A percentile compares a stretch with the other conserved stretches of the same genome.
phyloP scores from a whole-genome alignment of 495 filamentous ascomycete genomes.

The Xylaria intraflava region DNA sequence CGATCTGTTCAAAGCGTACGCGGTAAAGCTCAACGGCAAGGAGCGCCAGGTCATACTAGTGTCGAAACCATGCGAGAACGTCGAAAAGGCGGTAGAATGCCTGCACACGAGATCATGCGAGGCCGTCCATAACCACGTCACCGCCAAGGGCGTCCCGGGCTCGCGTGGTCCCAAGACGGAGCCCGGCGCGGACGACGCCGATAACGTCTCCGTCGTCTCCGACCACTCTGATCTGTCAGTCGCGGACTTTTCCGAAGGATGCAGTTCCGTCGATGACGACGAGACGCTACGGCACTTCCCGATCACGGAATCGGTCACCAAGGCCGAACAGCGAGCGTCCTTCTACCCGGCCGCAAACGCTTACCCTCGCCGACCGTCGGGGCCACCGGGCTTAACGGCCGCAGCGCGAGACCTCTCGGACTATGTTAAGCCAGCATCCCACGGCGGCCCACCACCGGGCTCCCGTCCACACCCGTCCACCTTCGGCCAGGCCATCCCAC shows the following conservation, averaged over 20 bases:
- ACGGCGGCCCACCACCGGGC: not conserved
- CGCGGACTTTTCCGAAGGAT: constrained; percentile 20
- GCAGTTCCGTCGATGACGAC: constrained; percentile 27
- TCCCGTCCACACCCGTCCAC: constrained; percentile 14
- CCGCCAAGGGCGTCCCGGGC: constrained; percentile 29
- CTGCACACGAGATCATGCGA: constrained; percentile 33
- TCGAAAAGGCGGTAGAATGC: constrained; percentile 18
- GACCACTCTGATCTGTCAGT: constrained; percentile 20
- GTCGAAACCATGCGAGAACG: constrained; percentile 16
- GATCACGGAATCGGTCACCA: not conserved
- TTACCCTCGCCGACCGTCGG: not conserved
- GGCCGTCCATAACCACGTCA: constrained; percentile 32
- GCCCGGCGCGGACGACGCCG: constrained; percentile 15
- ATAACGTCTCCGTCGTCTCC: constrained; percentile 17
- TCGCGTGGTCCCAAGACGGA: constrained; percentile 14
- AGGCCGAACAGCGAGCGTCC: not conserved
- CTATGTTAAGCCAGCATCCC: not conserved
- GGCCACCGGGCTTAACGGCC: not conserved
- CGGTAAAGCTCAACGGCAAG: constrained; percentile 22
- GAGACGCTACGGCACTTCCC: not conserved
- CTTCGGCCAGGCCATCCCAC: constrained; percentile 9
- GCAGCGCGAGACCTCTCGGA: constrained; percentile 7
- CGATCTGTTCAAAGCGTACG: constrained; percentile 27
- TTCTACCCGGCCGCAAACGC: not conserved
- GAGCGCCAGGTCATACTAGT: constrained; percentile 28